Conservation (phyloP, 257 asterid genomes). For the Buddleja alternifolia region DNA sequence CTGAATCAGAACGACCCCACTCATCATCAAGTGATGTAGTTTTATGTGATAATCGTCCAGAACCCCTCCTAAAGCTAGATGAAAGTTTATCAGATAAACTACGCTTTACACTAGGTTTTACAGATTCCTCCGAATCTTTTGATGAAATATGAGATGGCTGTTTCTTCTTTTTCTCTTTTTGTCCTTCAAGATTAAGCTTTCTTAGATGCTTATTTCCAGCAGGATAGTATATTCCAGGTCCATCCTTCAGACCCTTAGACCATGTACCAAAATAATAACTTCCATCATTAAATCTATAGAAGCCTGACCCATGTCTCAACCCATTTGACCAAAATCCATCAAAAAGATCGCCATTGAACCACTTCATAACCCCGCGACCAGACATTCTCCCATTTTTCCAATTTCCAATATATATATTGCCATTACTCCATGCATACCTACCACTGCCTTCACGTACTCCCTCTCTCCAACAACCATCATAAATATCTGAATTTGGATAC, state of each 20-base stretch:
- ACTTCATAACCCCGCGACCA: constrained; percentile 94
- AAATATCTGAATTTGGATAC: constrained; percentile 76
- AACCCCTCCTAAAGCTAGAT: constrained; percentile 47
- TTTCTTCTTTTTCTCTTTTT: constrained; percentile 49
- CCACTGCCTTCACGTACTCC: constrained; percentile 94
- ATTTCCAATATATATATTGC: constrained; percentile 76
- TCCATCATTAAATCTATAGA: constrained; percentile 75
- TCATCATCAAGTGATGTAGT: constrained; percentile 44
- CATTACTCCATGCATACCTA: constrained; percentile 78
- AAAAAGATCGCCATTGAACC: constrained; percentile 79
- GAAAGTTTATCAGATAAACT: constrained; percentile 69
- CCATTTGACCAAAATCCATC: constrained; percentile 95
- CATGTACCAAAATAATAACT: constrained; percentile 90
- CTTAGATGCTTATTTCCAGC: constrained; percentile 54
- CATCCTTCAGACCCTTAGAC: constrained; percentile 92
- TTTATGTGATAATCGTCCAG: constrained; percentile 51
- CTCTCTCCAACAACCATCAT: constrained; percentile 96
- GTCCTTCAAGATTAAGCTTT: constrained; percentile 47
- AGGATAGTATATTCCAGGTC: constrained; percentile 86
- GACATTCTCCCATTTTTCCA: constrained; percentile 82
- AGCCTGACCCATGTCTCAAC: constrained; percentile 79
- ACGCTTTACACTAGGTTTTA: constrained; percentile 47
- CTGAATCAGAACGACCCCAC: constrained; percentile 36
- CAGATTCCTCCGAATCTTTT: constrained; percentile 45
- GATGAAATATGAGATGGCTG: constrained; percentile 47